Evolutionary conservation across 2,329 filamentous ascomycete species (phyloP).

Genomic region (Aspergillus phoenicis): DNA sequence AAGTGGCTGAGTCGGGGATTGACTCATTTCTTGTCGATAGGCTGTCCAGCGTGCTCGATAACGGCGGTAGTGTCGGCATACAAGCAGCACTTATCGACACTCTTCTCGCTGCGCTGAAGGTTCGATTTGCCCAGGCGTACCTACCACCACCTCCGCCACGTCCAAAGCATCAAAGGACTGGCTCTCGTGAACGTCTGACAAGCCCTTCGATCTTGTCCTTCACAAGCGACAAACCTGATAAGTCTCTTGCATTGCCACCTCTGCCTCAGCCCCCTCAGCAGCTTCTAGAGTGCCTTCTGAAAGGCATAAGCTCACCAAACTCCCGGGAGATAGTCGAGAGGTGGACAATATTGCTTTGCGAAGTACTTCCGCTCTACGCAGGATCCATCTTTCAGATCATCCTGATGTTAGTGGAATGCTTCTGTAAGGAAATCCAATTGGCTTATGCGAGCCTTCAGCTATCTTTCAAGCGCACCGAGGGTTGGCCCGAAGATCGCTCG

Average conservation of each 20-base stretch:
- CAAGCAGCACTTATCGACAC: slow-evolving; percentile 79
- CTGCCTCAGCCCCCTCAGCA: slow-evolving; percentile 61
- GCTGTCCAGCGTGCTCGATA: slow-evolving; percentile 62
- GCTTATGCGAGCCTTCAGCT: slow-evolving; percentile 71
- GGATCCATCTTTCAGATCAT: slow-evolving; percentile 86
- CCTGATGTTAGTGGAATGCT: slow-evolving; percentile 84
- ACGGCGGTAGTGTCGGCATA: slow-evolving; percentile 65
- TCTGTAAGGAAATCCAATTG: slow-evolving; percentile 74
- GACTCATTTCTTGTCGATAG: slow-evolving; percentile 71
- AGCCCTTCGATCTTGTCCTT: slow-evolving; percentile 50
- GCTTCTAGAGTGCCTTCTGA: slow-evolving; percentile 76
- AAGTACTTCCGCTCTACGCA: slow-evolving; percentile 81
- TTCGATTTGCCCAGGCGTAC: slow-evolving; percentile 50
- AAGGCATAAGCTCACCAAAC: slow-evolving; percentile 73
- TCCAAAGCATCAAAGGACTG: slow-evolving; percentile 39
- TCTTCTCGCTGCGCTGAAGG: slow-evolving; percentile 72
- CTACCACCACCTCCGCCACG: slow-evolving; percentile 33
- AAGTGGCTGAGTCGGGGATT: slow-evolving; percentile 55
- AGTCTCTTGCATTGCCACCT: slow-evolving; percentile 32
- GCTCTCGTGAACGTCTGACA: slow-evolving; percentile 44
- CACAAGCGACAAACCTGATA: slow-evolving; percentile 48
- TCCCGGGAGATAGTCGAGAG: slow-evolving; percentile 82
- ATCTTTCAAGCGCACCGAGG: slow-evolving; percentile 44
- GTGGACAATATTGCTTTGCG: slow-evolving; percentile 84
- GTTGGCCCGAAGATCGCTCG: slow-evolving; percentile 53